A percentile compares a stretch with the other conserved stretches of the same genome.
These are phyloP conservation scores for Marasmius tenuissimus DNA, from an alignment of 1,284 basidiomycete genomes.

Conservation along the genomic window DNA sequence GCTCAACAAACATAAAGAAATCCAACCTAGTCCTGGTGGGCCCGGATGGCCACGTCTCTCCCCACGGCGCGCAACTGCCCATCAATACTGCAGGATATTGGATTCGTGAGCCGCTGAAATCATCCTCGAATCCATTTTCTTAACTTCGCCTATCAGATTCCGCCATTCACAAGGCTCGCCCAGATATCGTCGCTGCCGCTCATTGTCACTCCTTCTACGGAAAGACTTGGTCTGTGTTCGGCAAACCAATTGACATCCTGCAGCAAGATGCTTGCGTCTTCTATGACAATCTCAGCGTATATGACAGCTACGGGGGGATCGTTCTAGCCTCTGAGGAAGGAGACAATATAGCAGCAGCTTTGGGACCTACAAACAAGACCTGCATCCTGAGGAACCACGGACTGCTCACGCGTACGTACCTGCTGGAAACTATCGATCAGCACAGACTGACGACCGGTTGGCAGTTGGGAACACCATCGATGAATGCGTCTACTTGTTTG, in stretches of 20 bases:
- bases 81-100: constrained; percentile 27
- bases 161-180: constrained; percentile 57
- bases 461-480: constrained; percentile 24
- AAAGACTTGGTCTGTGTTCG: constrained; percentile 61
- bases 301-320: constrained; percentile 52
- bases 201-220: constrained; percentile 64
- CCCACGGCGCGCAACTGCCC: constrained; percentile 24
- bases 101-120: constrained; percentile 20
- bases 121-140: constrained; percentile 22
- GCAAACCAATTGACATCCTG: constrained; percentile 51
- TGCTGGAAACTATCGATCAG: neutral
- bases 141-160: constrained; percentile 29
- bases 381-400: constrained; percentile 57
- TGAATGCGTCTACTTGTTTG: constrained; percentile 21
- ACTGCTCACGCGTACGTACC: constrained; percentile 31
- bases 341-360: constrained; percentile 47
- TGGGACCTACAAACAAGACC: constrained; percentile 43
- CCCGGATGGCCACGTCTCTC: constrained; percentile 22
- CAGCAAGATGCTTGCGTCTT: constrained; percentile 51
- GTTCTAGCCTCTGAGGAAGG: constrained; percentile 61
- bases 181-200: constrained; percentile 62
- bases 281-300: constrained; percentile 39
- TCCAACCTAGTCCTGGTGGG: constrained; percentile 26
- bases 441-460: neutral
- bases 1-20: constrained; percentile 12